Evolutionary conservation across 1,284 basidiomycete species (phyloP).

Genomic region (Ustilago crameri): DNA sequence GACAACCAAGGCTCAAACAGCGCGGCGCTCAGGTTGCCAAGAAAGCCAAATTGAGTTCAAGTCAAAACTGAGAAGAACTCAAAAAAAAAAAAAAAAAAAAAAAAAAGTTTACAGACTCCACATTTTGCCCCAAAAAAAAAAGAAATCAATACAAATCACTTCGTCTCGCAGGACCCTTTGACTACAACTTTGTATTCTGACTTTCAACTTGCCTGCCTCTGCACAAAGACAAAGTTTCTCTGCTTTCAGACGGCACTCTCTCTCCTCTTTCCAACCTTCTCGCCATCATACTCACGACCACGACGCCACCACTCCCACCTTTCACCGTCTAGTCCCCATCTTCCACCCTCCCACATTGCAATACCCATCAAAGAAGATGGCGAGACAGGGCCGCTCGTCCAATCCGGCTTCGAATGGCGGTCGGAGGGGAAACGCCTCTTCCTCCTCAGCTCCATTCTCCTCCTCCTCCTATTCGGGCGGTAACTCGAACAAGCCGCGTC

Average conservation of each 20-base stretch:
- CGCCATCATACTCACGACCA: neutral
- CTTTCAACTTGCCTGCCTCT: neutral
- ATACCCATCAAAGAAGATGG: slow-evolving; percentile 1
- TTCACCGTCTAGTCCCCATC: neutral
- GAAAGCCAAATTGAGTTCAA: neutral
- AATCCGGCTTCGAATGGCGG: neutral
- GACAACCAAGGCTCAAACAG: no score
- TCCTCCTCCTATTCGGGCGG: slow-evolving; percentile 23
- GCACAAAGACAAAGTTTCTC: slow-evolving; percentile 11
- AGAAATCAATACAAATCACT: no score
- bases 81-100: slow-evolving; percentile 3
- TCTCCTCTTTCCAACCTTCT: neutral
- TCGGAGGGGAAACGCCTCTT: slow-evolving; percentile 5
- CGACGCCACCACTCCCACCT: neutral
- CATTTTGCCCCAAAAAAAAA: slow-evolving; percentile 2
- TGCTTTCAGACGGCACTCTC: neutral
- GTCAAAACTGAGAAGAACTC: no score
- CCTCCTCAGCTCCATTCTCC: slow-evolving; percentile 21
- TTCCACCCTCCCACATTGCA: neutral
- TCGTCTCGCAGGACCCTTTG: slow-evolving; percentile 14
- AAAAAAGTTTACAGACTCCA: slow-evolving; percentile 13
- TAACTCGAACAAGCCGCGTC: slow-evolving; percentile 16
- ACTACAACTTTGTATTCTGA: slow-evolving; percentile 13
- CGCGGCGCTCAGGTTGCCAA: no score
- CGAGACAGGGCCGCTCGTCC: slow-evolving; percentile 8